Base-by-base conservation (phyloP, 2,329 filamentous ascomycete species). In the Pseudogymnoascus sp. region DNA sequence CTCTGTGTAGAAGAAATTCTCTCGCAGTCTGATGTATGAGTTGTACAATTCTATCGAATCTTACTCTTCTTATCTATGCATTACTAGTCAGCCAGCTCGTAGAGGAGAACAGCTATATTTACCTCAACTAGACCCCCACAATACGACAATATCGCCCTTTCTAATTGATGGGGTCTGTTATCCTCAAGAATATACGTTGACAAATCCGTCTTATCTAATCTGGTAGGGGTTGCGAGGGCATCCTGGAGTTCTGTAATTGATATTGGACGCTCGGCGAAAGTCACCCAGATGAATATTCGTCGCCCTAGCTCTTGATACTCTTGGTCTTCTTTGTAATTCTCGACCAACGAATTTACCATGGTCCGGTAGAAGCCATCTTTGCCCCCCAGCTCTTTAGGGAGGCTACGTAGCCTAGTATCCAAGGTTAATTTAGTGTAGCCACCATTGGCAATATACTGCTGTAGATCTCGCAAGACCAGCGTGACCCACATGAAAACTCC, bases 1-100 rank as follows among this genome's bases (percentile, higher is more conserved):
- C 44, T 29, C 41, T 5, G 25, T 60, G 17, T 2, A 63, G 25
- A 17, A 63, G 29, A 13, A 63, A 63, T 25, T 63, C 61, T 55
- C 61, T 29, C 1, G 59, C 39, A 13, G 61, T 63, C 13, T 63
- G 58, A 51, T 63, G 61, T 31, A 63, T 39, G 25, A 61, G 36
- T 38, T 63, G 61, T 13, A 63, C 38, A 4, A 31, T 62, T 35
- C 3, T 6, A 13, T 13, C 6, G 4, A 2, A 17, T 38, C 3
- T n/a, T 33, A n/a, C 29, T n/a, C 6, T 13, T 51, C 15, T 27
- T 27, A 39, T 4, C 29, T 42, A 33, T 15, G n/a, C 5, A 8
- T 15, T 7, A 7, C 13, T 15, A 10, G 5, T 51, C 31, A 51
- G 42, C 25, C 42, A 29, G 25, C 12, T 31, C 2, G 6, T 51